These are phyloP conservation scores for Akanthomyces uredinophilus DNA, from an alignment of 2,329 filamentous ascomycete genomes.

Conservation along the genomic window DNA sequence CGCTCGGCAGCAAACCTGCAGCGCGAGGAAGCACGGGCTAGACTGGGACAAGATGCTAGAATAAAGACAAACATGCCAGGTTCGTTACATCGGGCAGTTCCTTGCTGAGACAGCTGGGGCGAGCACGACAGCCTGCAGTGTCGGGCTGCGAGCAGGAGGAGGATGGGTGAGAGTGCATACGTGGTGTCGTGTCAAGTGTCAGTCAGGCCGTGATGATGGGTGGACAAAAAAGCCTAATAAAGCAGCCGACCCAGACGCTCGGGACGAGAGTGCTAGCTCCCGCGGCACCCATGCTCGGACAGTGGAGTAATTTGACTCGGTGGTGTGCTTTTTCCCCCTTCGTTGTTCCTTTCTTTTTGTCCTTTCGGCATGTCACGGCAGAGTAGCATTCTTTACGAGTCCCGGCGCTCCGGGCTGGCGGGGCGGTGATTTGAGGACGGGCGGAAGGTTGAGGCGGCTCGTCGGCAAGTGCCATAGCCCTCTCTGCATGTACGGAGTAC, in stretches of 20 bases:
- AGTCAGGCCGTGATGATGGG: background rate
- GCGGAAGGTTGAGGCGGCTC: background rate
- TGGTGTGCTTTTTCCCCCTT: background rate
- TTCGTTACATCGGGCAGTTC: background rate
- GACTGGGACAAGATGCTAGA: background rate
- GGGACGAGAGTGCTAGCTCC: constrained; percentile 1
- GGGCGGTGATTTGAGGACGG: background rate
- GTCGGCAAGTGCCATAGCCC: background rate
- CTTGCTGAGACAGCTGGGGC: background rate
- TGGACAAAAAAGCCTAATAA: background rate
- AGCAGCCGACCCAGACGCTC: background rate
- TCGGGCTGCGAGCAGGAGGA: background rate
- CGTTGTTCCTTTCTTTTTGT: background rate
- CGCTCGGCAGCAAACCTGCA: too few species aligned
- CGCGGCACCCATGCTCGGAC: background rate
- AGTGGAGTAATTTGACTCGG: background rate
- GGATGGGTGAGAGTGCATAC: background rate
- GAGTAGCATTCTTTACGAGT: background rate
- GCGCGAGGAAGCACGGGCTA: too few species aligned
- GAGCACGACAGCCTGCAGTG: background rate
- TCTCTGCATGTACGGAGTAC: too few species aligned
- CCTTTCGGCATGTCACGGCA: background rate
- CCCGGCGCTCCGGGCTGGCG: background rate
- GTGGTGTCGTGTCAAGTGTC: background rate
- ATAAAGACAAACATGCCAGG: background rate